Percentiles rank a stretch among this genome's conserved stretches.
Evolutionary conservation across 208 protist species (phyloP).

Genomic region (Trypanosomatidae sp.): DNA sequence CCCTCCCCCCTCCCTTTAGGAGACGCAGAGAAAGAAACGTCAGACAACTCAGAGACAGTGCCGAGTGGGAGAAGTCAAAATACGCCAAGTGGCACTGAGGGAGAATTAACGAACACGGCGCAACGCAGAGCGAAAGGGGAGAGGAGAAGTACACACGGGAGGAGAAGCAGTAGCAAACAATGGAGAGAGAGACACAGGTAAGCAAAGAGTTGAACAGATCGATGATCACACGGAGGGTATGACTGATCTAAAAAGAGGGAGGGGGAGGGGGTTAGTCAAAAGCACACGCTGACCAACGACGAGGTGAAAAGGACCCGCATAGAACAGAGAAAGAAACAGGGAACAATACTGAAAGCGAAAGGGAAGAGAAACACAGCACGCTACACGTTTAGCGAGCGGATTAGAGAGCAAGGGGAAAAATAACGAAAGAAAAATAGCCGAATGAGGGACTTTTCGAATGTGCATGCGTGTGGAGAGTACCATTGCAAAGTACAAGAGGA

Average conservation of each 20-base stretch:
- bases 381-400: neutral
- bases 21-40: neutral
- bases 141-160: neutral
- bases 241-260: neutral
- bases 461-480: neutral
- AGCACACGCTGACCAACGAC: neutral
- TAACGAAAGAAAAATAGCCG: neutral
- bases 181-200: slow-evolving; percentile 4
- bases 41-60: neutral
- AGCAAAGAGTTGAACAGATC: neutral
- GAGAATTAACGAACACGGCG: neutral
- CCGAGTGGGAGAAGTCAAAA: neutral
- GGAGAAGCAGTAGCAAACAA: neutral
- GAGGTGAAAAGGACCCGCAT: neutral
- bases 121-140: neutral
- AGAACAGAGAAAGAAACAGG: neutral
- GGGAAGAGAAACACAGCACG: slow-evolving; percentile 1
- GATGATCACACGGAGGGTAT: neutral
- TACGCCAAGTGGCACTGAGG: neutral
- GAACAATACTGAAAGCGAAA: neutral
- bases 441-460: neutral
- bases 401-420: neutral
- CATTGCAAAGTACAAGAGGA: neutral
- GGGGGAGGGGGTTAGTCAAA: neutral
- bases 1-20: neutral